Base-by-base conservation (phyloP, 2,329 filamentous ascomycete genomes). In the Colletotrichum incanum region DNA sequence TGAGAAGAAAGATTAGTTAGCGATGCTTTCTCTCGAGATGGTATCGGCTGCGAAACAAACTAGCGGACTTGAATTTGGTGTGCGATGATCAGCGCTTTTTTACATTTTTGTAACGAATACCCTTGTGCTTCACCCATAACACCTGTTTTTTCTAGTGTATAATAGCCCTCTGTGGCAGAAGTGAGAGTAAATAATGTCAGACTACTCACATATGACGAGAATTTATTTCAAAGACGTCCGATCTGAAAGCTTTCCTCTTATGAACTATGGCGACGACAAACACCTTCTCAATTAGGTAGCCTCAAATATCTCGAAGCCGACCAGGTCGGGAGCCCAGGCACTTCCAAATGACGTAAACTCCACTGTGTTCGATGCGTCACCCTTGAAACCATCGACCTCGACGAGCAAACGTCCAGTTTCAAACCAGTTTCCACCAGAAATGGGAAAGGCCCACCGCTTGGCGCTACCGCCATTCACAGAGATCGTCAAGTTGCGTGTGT, bases 401-500 rank as follows among this genome's bases (percentile, higher is more conserved):
- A 88, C 77, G 0, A 80, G 79, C 74, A 88, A 69, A 0, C 84
- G 81, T 1, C 84, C 85, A 0, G 82, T 82, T 77, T 88, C 86
- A 66, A 80, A 85, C 87, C 87, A 89, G 67, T 88, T 83, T 2
- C 82, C 80, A 0, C 86, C 87, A 0, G 85, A 83, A 18, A 89
- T 78, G 0, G 87, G 86, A 28, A 88, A 86, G 0, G 86, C 86
- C 73, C 87, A 85, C 0, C 86, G 77, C 75, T 86, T 85, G 0
- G 81, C 77, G 0, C 75, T 66, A 0, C 77, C 79, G 1, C 80
- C 82, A 34, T 89, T 89, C n/a, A 89, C 81, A 0, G 81, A 76
- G 18, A 89, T 77, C 0, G 86, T 87, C 76, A 88, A 80, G 65
- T 88, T 88, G 0, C 86, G 78, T 0, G 86, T 84, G 74, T 88